These are phyloP conservation scores for Vishniacozyma victoriae DNA, from an alignment of 768 basidiomycete species.

Conservation along the genomic window DNA sequence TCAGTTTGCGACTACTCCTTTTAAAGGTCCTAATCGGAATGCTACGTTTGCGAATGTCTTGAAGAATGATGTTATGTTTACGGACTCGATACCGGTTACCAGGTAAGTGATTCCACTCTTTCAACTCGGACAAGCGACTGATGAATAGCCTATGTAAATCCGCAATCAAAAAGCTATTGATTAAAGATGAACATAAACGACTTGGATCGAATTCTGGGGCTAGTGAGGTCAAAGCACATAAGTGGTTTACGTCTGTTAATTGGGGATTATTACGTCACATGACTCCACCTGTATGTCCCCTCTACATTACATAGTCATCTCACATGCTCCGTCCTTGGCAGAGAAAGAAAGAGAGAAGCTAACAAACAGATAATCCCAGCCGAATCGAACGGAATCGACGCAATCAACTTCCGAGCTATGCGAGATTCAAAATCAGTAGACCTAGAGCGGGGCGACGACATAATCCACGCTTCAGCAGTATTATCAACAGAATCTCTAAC, in stretches of 20 bases:
- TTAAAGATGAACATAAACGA: conserved; percentile 83
- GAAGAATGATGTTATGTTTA: conserved; percentile 75
- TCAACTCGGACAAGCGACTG: background rate
- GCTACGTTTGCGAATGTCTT: conserved; percentile 97
- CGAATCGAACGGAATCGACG: conserved; percentile 69
- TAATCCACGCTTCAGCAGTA: conserved; percentile 47
- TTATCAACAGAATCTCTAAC: conserved; percentile 36
- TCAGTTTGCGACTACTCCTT: conserved; percentile 96
- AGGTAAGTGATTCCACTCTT: conserved; percentile 51
- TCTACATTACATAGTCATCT: conserved; percentile 4
- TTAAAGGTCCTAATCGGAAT: conserved; percentile 90
- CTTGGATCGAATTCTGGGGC: conserved; percentile 90
- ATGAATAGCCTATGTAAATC: conserved; percentile 73
- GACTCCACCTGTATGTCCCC: conserved; percentile 73
- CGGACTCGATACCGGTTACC: conserved; percentile 72
- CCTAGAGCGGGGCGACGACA: conserved; percentile 52
- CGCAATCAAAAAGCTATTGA: conserved; percentile 73
- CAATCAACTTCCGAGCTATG: conserved; percentile 81
- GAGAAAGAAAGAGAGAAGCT: too few species aligned
- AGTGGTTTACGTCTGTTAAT: conserved; percentile 93
- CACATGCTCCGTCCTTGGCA: conserved; percentile 7
- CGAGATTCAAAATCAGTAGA: conserved; percentile 88
- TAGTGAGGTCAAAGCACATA: conserved; percentile 97
- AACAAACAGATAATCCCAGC: conserved; percentile 74
- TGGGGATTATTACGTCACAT: conserved; percentile 93